Evolutionary conservation across 2,329 filamentous ascomycete species (phyloP).

Genomic region (Mycosphaerella sp.): DNA sequence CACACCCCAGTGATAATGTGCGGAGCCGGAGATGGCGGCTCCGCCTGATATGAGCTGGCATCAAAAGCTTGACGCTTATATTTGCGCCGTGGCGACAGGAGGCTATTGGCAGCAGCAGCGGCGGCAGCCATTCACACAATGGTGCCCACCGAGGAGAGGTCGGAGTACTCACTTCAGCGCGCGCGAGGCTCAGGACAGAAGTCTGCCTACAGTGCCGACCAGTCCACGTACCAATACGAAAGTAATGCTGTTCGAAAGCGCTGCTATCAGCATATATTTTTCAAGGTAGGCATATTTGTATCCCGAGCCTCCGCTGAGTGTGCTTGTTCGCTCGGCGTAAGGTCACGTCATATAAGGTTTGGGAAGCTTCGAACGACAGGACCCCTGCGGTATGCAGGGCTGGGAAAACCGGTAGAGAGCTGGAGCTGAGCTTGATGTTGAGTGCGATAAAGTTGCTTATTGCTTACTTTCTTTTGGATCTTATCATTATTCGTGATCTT

Average conservation of each 20-base stretch:
- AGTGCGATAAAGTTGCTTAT: neutral
- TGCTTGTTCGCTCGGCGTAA: too few species aligned
- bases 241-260: too few species aligned
- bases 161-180: too few species aligned
- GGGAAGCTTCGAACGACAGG: too few species aligned
- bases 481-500: too few species aligned
- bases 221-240: too few species aligned
- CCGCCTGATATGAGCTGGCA: neutral
- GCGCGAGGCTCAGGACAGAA: too few species aligned
- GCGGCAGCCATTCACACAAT: neutral
- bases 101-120: neutral
- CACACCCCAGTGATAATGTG: neutral
- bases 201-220: too few species aligned
- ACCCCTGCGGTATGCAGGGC: neutral
- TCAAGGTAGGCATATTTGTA: too few species aligned
- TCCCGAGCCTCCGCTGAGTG: too few species aligned
- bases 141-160: neutral
- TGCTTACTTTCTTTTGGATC: neutral
- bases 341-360: too few species aligned
- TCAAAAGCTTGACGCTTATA: neutral
- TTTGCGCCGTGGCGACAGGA: neutral
- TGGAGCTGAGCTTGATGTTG: neutral
- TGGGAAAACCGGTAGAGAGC: neutral
- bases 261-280: too few species aligned
- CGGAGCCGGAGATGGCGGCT: neutral